Conservation (phyloP, 129 eudicot species). For the Flaveria robusta region DNA sequence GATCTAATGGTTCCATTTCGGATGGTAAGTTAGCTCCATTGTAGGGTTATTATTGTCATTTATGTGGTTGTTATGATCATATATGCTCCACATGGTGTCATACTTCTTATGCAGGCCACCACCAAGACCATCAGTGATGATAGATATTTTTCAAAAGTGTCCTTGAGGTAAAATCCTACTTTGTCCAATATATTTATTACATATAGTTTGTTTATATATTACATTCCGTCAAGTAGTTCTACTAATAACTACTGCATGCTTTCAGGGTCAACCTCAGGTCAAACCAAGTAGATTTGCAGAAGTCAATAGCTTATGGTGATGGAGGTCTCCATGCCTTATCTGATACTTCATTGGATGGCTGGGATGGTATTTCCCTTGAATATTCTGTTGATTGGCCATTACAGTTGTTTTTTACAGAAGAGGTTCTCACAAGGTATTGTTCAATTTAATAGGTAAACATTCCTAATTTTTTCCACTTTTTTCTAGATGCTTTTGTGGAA, state of each 20-base stretch:
- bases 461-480: background rate
- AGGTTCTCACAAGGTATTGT: constrained; percentile 82
- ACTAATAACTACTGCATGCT: constrained; percentile 36
- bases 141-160: constrained; percentile 76
- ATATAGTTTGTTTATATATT: background rate
- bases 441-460: background rate
- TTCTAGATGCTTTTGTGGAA: background rate
- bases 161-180: constrained; percentile 56
- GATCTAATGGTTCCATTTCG: constrained; percentile 96
- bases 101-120: constrained; percentile 63
- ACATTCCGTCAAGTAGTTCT: background rate
- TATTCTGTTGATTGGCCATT: constrained; percentile 96
- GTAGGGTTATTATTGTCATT: background rate
- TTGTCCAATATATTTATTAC: constrained; percentile 3
- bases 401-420: constrained; percentile 85
- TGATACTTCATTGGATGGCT: constrained; percentile 71
- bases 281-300: constrained; percentile 62
- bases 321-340: constrained; percentile 54
- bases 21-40: constrained; percentile 47
- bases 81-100: constrained; percentile 13
- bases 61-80: background rate
- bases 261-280: constrained; percentile 63
- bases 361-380: constrained; percentile 95
- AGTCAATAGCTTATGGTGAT: constrained; percentile 48
- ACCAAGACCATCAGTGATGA: constrained; percentile 88